Percentiles rank a stretch among this genome's conserved stretches.
These are phyloP conservation scores for Globisporangium spiculum DNA, from an alignment of 352 stramenopile genomes.

Conservation along the genomic window DNA sequence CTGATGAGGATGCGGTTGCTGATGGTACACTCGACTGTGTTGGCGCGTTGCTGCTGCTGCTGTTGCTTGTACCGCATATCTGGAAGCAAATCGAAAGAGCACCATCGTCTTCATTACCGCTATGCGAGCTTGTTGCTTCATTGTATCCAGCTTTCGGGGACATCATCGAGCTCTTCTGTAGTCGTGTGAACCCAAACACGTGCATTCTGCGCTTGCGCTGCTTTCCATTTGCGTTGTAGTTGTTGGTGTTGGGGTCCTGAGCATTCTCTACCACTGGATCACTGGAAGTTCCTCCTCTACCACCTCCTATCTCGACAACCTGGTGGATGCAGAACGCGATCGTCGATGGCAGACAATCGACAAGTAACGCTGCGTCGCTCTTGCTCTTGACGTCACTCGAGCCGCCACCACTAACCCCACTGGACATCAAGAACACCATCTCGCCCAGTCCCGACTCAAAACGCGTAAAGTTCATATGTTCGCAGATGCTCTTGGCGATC, in stretches of 20 bases:
- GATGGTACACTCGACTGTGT: neutral
- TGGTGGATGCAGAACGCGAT: slow-evolving; percentile 47
- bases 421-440: slow-evolving; percentile 48
- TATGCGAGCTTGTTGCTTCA: neutral
- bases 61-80: slow-evolving; percentile 14
- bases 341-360: slow-evolving; percentile 22
- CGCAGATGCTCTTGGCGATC: slow-evolving; percentile 59
- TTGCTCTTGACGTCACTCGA: slow-evolving; percentile 1
- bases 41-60: neutral
- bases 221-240: no score
- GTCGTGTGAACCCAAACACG: slow-evolving; percentile 35
- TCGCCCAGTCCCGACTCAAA: slow-evolving; percentile 38
- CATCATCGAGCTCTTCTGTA: slow-evolving; percentile 10
- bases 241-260: neutral
- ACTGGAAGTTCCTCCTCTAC: neutral
- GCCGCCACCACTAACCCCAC: slow-evolving; percentile 9
- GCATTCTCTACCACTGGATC: neutral
- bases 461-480: slow-evolving; percentile 49
- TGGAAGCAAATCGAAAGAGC: slow-evolving; percentile 33
- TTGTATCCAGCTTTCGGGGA: neutral
- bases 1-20: neutral
- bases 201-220: slow-evolving; percentile 26
- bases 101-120: slow-evolving; percentile 5
- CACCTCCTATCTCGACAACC: slow-evolving; percentile 20
- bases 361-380: slow-evolving; percentile 22